phyloP scores from a whole-genome alignment of 2,329 filamentous ascomycete genomes.

The Trichoderma sp. region DNA sequence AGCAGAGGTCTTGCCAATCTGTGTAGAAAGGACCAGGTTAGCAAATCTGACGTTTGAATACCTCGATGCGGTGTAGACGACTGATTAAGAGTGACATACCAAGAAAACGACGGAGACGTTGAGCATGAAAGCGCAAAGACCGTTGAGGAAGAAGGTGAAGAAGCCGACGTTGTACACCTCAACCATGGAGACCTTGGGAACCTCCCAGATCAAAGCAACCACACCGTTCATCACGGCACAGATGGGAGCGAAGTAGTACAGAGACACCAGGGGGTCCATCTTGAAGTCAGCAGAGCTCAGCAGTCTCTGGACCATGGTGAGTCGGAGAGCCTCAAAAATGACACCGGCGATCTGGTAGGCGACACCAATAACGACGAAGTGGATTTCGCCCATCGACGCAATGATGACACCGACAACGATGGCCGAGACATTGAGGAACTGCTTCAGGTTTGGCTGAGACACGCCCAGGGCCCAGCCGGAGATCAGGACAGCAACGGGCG shows the following conservation, averaged over 20 bases:
- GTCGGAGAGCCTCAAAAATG: constrained; percentile 75
- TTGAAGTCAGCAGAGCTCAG: constrained; percentile 83
- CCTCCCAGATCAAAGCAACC: constrained; percentile 70
- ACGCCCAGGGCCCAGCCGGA: constrained; percentile 87
- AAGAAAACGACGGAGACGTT: constrained; percentile 85
- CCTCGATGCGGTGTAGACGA: background rate
- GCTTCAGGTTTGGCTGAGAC: constrained; percentile 77
- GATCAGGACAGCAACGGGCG: constrained; percentile 87
- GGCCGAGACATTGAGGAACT: constrained; percentile 87
- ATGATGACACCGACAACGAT: constrained; percentile 95
- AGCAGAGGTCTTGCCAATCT: constrained; percentile 87
- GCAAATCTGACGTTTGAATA: background rate
- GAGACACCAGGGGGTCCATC: constrained; percentile 85
- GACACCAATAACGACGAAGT: constrained; percentile 80
- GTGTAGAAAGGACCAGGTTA: constrained; percentile 30
- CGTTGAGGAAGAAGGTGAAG: constrained; percentile 71
- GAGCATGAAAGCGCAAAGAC: constrained; percentile 73
- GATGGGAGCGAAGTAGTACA: constrained; percentile 86
- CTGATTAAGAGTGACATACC: constrained; percentile 51
- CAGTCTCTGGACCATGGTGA: constrained; percentile 81
- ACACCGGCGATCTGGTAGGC: constrained; percentile 77
- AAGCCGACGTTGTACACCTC: constrained; percentile 74
- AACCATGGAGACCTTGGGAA: constrained; percentile 65
- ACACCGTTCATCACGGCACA: constrained; percentile 79
- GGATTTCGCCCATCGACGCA: constrained; percentile 92